Conservation (phyloP, 495 filamentous ascomycete genomes). For the Penicillium roqueforti region DNA sequence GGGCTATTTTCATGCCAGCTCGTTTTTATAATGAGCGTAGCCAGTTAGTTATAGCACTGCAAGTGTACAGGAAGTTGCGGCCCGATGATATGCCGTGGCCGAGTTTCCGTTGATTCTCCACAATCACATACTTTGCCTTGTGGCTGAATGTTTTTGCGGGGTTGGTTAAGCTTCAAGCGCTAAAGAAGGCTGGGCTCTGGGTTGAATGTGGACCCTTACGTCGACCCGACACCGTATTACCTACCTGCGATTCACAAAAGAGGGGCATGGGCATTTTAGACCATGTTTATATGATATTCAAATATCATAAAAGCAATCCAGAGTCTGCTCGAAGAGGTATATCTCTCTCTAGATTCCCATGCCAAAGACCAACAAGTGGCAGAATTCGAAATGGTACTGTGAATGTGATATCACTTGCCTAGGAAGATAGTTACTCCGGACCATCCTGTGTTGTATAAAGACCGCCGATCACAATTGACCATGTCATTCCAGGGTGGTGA, state of each 20-base stretch:
- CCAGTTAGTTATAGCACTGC: background rate
- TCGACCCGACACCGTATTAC: background rate
- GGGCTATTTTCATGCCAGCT: background rate
- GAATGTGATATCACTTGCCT: no score
- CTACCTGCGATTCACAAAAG: no score
- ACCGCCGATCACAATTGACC: constrained; percentile 3
- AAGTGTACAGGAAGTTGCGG: background rate
- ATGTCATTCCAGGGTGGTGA: constrained; percentile 5
- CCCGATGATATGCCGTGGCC: constrained; percentile 13
- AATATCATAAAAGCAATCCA: background rate
- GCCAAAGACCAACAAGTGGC: no score
- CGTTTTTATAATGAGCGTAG: constrained; percentile 15
- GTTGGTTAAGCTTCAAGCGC: constrained; percentile 7
- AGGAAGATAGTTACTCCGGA: background rate
- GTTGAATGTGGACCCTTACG: constrained; percentile 6
- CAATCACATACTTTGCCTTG: constrained; percentile 4
- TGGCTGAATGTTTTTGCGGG: constrained; percentile 21
- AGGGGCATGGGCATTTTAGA: no score
- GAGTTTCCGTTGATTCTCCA: constrained; percentile 23
- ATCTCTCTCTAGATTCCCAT: no score
- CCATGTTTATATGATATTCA: no score
- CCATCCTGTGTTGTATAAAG: background rate
- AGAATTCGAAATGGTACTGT: no score
- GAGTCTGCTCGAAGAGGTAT: background rate
- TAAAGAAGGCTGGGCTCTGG: background rate